phyloP scores from a whole-genome alignment of 768 basidiomycete species.

The Tricholoma matsutake region DNA sequence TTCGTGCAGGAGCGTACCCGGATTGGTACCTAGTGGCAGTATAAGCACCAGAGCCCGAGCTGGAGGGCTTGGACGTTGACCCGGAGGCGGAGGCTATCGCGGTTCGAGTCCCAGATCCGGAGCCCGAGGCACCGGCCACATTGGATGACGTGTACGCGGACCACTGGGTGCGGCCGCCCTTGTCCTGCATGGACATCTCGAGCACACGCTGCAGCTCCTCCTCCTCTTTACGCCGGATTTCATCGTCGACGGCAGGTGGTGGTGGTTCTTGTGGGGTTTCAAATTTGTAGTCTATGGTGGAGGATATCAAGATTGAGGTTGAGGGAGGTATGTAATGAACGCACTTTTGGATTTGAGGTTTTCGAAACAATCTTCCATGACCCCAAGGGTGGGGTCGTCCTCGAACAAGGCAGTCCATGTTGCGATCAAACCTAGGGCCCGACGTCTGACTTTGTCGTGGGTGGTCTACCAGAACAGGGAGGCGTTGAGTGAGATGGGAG shows the following conservation, averaged over 20 bases:
- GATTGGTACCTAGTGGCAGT: slow-evolving; percentile 40
- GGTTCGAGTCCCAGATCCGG: slow-evolving; percentile 14
- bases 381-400: slow-evolving; percentile 71
- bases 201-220: slow-evolving; percentile 92
- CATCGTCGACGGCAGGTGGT: slow-evolving; percentile 73
- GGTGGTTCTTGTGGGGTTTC: slow-evolving; percentile 57
- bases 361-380: slow-evolving; percentile 91
- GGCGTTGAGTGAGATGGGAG: background rate
- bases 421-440: slow-evolving; percentile 68
- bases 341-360: slow-evolving; percentile 79
- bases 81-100: slow-evolving; percentile 15
- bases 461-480: slow-evolving; percentile 56
- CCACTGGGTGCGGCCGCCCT: slow-evolving; percentile 71
- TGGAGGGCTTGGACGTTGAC: slow-evolving; percentile 12
- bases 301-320: slow-evolving; percentile 4
- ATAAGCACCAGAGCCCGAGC: slow-evolving; percentile 18
- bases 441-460: slow-evolving; percentile 84
- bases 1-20: slow-evolving; percentile 58
- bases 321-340: slow-evolving; percentile 12
- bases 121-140: slow-evolving; percentile 24
- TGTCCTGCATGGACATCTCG: slow-evolving; percentile 91
- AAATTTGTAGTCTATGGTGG: slow-evolving; percentile 64
- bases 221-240: slow-evolving; percentile 80
- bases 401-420: slow-evolving; percentile 86
- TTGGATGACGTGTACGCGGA: slow-evolving; percentile 37